phyloP scores from a whole-genome alignment of 352 stramenopile genomes.

The Globisporangium splendens region DNA sequence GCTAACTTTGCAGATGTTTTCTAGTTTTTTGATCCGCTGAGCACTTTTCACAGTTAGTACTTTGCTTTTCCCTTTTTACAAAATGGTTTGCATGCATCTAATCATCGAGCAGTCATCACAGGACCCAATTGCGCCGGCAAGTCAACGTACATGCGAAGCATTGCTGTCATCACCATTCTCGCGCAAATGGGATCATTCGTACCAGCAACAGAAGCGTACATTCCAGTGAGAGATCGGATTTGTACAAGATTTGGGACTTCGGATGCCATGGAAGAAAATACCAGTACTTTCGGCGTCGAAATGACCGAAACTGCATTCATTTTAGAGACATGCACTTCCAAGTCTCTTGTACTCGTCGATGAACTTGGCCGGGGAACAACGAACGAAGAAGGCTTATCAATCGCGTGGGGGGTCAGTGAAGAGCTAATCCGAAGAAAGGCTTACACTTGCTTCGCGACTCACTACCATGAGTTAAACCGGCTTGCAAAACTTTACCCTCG shows the following conservation, averaged over 20 bases:
- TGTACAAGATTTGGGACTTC: constrained; percentile 90
- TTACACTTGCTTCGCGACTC: constrained; percentile 89
- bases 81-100: constrained; percentile 6
- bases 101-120: constrained; percentile 65
- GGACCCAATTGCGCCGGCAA: constrained; percentile 91
- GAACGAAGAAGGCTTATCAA: constrained; percentile 84
- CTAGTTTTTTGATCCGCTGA: constrained; percentile 73
- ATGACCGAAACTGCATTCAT: constrained; percentile 90
- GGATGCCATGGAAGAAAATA: constrained; percentile 93
- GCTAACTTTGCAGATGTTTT: constrained; percentile 2
- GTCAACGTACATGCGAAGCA: constrained; percentile 82
- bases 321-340: constrained; percentile 61
- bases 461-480: constrained; percentile 80
- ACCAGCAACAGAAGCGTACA: constrained; percentile 69
- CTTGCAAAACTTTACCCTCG: constrained; percentile 63
- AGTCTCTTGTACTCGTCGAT: constrained; percentile 87
- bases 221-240: constrained; percentile 87
- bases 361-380: constrained; percentile 89
- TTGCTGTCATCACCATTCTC: constrained; percentile 88
- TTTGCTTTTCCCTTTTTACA: background rate
- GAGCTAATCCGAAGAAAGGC: constrained; percentile 59
- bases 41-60: constrained; percentile 63
- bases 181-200: constrained; percentile 91
- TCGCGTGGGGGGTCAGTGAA: constrained; percentile 89
- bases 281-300: constrained; percentile 89